Percentiles rank a stretch among this genome's conserved stretches.
These are phyloP conservation scores for Rhodomyrtus psidioides DNA, from an alignment of 441 rosid genomes.

Conservation along the genomic window DNA sequence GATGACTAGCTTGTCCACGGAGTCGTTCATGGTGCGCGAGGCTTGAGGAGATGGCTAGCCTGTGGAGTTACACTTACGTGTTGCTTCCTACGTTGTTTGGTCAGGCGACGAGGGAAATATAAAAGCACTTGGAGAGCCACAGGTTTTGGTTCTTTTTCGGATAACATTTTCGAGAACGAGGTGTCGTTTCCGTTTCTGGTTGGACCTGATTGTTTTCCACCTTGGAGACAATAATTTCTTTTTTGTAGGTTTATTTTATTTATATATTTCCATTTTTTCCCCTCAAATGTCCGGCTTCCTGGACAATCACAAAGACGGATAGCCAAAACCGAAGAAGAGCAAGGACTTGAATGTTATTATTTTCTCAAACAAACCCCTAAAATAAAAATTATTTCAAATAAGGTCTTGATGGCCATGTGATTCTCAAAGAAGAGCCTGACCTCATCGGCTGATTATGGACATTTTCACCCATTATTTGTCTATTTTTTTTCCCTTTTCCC, in stretches of 20 bases:
- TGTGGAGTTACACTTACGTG: background rate
- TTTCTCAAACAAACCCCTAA: no score
- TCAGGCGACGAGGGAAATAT: background rate
- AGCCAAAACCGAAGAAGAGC: background rate
- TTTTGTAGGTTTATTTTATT: background rate
- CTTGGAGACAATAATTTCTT: background rate
- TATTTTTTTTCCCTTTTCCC: no score
- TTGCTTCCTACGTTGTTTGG: background rate
- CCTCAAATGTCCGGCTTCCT: background rate
- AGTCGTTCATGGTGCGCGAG: slow-evolving; percentile 38
- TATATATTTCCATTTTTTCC: background rate
- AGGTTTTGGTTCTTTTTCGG: background rate
- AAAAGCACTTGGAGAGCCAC: background rate
- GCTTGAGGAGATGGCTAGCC: background rate
- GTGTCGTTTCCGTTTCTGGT: background rate
- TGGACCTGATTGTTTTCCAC: background rate
- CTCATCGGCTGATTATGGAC: no score
- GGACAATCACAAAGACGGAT: background rate
- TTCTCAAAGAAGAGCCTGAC: no score
- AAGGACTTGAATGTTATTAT: no score
- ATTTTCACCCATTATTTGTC: no score
- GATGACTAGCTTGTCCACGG: slow-evolving; percentile 78
- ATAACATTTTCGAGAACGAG: background rate
- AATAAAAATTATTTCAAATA: no score
- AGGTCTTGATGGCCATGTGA: no score